Evolutionary conservation across 495 filamentous ascomycete species (phyloP), one percentile per base, ranked within the genome.

Genomic region (Rhypophila decipiens): DNA sequence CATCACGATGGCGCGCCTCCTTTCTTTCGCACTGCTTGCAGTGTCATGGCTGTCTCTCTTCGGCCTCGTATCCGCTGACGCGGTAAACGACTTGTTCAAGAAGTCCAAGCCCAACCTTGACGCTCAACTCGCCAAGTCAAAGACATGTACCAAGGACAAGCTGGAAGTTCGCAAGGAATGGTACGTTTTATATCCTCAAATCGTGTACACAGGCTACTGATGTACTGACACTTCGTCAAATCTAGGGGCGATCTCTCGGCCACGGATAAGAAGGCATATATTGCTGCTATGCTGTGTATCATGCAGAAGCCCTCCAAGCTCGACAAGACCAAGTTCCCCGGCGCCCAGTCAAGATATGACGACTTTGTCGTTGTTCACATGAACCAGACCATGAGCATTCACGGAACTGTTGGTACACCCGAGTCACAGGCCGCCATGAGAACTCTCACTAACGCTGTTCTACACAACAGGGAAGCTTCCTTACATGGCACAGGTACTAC

Each of bases 401-500:
- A 88, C 53, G 71, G 65, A 49, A 83, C 78, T 9, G 71, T 63
- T 46, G 3, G 33, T 51, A 39, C 22, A 4, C 20, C 45, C 7
- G 12, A 38, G 2, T 35, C 21, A 15, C 37, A 36, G n/a, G 7
- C 35, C n/a, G n/a, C n/a, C n/a, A n/a, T n/a, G n/a, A n/a, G n/a
- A n/a, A n/a, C n/a, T n/a, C n/a, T n/a, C n/a, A n/a, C n/a, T n/a
- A n/a, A n/a, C n/a, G 22, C 5, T 20, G 18, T 21, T 7, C 9
- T 17, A 3, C 2, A 38, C 36, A 21, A 19, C 66, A 59, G 70
- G 83, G 80, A 2, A 78, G 73, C 50, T 85, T 89, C 64, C 65
- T 87, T 13, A 64, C 78, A 13, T 89, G 84, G 82, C 86, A 88
- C 59, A 71, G 85, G 10, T 83, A 85, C 59, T 88, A 77, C 57